phyloP scores from a whole-genome alignment of 2,329 filamentous ascomycete genomes.

The Fusarium agapanthi region DNA sequence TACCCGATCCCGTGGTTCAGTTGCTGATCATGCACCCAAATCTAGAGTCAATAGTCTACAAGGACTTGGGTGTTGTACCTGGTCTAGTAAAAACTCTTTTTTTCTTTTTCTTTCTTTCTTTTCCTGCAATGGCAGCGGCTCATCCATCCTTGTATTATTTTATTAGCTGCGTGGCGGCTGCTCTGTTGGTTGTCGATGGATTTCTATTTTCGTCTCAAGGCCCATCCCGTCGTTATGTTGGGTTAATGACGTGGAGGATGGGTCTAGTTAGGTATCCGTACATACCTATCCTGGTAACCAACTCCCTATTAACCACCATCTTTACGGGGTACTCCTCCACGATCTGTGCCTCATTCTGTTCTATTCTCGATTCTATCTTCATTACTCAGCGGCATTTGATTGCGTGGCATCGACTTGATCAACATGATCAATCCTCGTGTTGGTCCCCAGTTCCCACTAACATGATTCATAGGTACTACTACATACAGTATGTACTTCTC shows the following conservation, averaged over 20 bases:
- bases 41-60: constrained; percentile 4
- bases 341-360: neutral
- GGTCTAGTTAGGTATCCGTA: too few species aligned
- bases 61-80: neutral
- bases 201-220: constrained; percentile 26
- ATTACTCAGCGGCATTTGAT: constrained; percentile 4
- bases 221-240: constrained; percentile 8
- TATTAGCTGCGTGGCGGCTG: constrained; percentile 26
- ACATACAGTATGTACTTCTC: neutral
- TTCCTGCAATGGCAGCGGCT: neutral
- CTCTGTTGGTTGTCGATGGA: neutral
- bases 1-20: constrained; percentile 29
- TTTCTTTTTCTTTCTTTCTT: neutral
- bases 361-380: neutral
- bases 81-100: constrained; percentile 8
- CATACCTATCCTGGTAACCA: too few species aligned
- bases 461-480: neutral
- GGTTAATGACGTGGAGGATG: constrained; percentile 14
- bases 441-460: neutral
- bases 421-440: constrained; percentile 1
- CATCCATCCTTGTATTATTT: constrained; percentile 18
- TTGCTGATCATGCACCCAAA: constrained; percentile 15
- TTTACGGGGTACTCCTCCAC: neutral
- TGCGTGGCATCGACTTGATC: constrained; percentile 7
- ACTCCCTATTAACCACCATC: neutral